Base-by-base conservation (phyloP, 345 rosid species). In the Pistacia vera region DNA sequence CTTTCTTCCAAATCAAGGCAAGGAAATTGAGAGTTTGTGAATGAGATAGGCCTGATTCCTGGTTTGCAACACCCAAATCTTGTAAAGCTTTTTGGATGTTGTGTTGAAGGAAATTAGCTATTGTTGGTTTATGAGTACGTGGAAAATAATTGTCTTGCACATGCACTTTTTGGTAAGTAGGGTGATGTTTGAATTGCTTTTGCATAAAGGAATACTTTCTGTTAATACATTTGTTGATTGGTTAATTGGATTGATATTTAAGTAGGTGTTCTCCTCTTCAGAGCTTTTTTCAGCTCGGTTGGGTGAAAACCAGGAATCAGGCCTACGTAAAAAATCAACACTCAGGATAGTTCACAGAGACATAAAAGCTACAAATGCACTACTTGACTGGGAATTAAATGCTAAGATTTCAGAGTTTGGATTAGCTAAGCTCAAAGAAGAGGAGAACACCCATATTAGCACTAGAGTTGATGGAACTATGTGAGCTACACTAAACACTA, bases 61-160 rank as follows among this genome's bases (percentile, higher is more conserved):
- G 86, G 88, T 80, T 79, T 88, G 60, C 92, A 89, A 70, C 97
- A 92, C 80, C 90, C 90, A 22, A 90, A 92, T 82, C 93, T 92
- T 6, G 97, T 92, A 73, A 86, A 79, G 79, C 85, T 92, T 62
- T 79, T 86, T 22, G 94, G 97, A 28, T 90, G 89, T 81, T 92
- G 97, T 48, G 82, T 86, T 3, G 97, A 88, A 63, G 86, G 88
- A 57, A 82, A 84, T 83, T 91, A 92, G 54, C 72, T 90, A 30
- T 68, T 89, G 62, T 63, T 92, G 17, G 88, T 90, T 20, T 92
- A 92, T 25, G 94, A 92, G 46, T 92, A 85, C 80, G 76, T 92
- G 90, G 97, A 92, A 69, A 90, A 90, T 73, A 92, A 92, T 68
- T 80, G 88, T 71, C 87, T 92, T 65, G 81, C 92, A 5, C 84